Conservation (phyloP, 805 yeast species). For the Candida andamanensis region DNA sequence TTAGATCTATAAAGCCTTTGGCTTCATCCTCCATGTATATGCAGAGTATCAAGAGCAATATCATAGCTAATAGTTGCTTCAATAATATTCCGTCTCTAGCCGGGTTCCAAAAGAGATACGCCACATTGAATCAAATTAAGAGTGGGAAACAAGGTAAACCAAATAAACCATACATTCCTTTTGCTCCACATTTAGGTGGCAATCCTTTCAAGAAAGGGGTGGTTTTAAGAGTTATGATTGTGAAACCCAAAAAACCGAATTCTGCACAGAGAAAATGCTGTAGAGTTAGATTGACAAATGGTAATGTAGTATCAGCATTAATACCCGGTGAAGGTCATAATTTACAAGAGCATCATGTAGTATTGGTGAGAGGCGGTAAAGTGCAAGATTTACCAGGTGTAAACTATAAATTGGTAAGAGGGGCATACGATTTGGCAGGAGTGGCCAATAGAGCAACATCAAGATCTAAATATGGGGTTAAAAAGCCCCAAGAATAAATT, state of each 20-base stretch:
- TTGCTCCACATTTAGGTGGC: slow-evolving; percentile 77
- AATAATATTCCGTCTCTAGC: no score
- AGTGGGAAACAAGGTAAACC: slow-evolving; percentile 54
- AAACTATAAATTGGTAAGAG: slow-evolving; percentile 89
- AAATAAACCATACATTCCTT: slow-evolving; percentile 45
- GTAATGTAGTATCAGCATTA: slow-evolving; percentile 83
- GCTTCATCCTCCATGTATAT: no score
- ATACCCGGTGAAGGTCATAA: slow-evolving; percentile 99
- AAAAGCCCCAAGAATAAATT: slow-evolving; percentile 52
- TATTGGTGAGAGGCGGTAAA: slow-evolving; percentile 96
- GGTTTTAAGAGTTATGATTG: slow-evolving; percentile 85
- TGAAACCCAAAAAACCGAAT: slow-evolving; percentile 97
- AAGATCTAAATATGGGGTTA: slow-evolving; percentile 91
- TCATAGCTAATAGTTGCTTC: no score
- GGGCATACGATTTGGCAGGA: slow-evolving; percentile 88
- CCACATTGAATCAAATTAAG: slow-evolving; percentile 74
- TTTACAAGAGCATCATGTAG: slow-evolving; percentile 96
- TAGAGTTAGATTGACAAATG: slow-evolving; percentile 88
- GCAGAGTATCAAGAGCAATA: no score
- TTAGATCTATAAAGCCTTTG: no score
- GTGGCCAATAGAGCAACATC: slow-evolving; percentile 90
- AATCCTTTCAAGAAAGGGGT: slow-evolving; percentile 92
- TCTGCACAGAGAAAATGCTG: slow-evolving; percentile 97
- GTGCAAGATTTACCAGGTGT: slow-evolving; percentile 98
- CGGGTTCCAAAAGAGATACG: slow-evolving; percentile 51